Base-by-base conservation (phyloP, 352 stramenopile species). In the Peronospora destructor region DNA sequence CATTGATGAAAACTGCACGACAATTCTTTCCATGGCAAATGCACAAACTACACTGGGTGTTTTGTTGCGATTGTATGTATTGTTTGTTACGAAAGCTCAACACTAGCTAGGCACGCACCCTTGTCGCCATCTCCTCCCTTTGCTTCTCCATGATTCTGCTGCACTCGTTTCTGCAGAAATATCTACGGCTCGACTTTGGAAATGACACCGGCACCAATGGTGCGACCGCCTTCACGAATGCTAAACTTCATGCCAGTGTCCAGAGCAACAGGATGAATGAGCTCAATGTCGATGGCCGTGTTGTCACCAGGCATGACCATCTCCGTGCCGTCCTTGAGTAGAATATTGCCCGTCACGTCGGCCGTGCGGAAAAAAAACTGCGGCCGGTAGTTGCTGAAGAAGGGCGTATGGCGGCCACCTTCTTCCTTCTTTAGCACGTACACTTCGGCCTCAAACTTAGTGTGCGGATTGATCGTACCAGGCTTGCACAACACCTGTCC, bases 291-390 rank as follows among this genome's bases (percentile, higher is more conserved):
- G 35, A 98, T 70, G 35, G 89, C 90, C 46, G 87, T 84, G 70
- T 98, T 97, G 71, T 98, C 95, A 37, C 95, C 95, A 29, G 95
- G 95, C 94, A 98, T 97, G 46, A 98, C 84, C 94, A 98, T 98
- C 59, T 85, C 71, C 43, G 61, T 79, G 56, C 71, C 71, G 33
- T 92, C 76, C 46, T 86, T 85, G 11, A 97, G 70, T 39, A 78
- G 72, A 41, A 97, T 78, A 45, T 85, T 75, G 37, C 94, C 93
- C 45, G 94, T 98, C 41, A 98, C 73, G 71, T 98, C 94, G 19
- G 94, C 88, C 28, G 93, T 98, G 58, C 94, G 85, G 66, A 98
- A 91, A 68, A 98, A 98, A 69, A 98, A 98, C 71, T 98, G 95
- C 44, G 95, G 95, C 41, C 86, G 74, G 75, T 98, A 98, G 65